Percentiles rank a stretch among this genome's conserved stretches.
Conservation (phyloP, 768 basidiomycete genomes). For the Peribolospora baueri region DNA sequence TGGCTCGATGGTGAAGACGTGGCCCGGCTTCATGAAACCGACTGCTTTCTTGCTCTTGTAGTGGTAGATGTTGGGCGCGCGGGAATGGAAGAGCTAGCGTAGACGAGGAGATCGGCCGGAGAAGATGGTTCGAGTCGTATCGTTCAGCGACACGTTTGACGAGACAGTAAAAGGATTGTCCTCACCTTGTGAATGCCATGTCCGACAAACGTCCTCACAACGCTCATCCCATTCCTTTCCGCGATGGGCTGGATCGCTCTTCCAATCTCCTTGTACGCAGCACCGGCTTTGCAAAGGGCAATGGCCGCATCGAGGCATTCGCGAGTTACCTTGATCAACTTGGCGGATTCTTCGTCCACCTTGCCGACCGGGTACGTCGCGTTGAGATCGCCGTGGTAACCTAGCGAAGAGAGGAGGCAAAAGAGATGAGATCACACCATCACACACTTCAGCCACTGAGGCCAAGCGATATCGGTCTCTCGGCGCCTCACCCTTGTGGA, state of each 20-base stretch:
- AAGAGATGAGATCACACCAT: background rate
- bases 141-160: background rate
- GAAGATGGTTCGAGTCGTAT: background rate
- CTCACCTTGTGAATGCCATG: constrained; percentile 13
- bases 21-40: constrained; percentile 6
- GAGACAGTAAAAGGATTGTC: background rate
- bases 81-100: constrained; percentile 11
- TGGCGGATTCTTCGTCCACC: constrained; percentile 45
- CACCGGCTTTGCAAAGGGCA: constrained; percentile 76
- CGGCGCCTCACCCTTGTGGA: constrained; percentile 36
- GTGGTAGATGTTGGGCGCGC: constrained; percentile 11
- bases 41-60: constrained; percentile 12
- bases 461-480: background rate
- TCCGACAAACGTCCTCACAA: constrained; percentile 60
- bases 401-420: constrained; percentile 19
- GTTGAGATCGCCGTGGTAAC: constrained; percentile 55
- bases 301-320: constrained; percentile 72
- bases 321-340: constrained; percentile 58
- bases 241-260: constrained; percentile 72
- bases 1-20: constrained; percentile 16
- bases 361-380: constrained; percentile 31
- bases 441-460: background rate
- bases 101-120: background rate
- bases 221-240: constrained; percentile 57
- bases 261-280: constrained; percentile 61